Percentiles rank a stretch among this genome's conserved stretches.
Evolutionary conservation across 2,329 filamentous ascomycete genomes (phyloP).

Genomic region (Trichoderma guizhouense): DNA sequence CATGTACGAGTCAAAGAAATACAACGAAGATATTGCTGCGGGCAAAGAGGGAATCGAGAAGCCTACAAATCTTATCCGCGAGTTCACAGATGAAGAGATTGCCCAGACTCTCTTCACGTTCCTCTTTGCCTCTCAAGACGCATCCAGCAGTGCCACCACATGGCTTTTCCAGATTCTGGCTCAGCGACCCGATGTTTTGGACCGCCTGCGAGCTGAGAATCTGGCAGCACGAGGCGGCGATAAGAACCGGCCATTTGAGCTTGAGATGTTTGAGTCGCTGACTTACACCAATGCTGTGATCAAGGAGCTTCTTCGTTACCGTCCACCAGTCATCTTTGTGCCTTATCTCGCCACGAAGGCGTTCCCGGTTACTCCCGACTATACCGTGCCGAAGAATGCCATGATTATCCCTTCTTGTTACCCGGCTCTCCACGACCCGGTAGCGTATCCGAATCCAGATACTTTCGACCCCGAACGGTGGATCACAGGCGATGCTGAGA

Average conservation of each 20-base stretch:
- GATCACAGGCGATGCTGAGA: slow-evolving; percentile 10
- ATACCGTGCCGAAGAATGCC: slow-evolving; percentile 9
- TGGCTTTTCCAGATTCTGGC: slow-evolving; percentile 13
- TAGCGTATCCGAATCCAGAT: neutral
- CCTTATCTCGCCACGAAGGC: slow-evolving; percentile 1
- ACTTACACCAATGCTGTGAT: slow-evolving; percentile 6
- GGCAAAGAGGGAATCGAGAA: neutral
- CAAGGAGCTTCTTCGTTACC: slow-evolving; percentile 5
- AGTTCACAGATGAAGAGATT: slow-evolving; percentile 6
- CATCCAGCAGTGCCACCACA: slow-evolving; percentile 5
- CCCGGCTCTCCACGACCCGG: slow-evolving; percentile 6
- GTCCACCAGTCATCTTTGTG: slow-evolving; percentile 8
- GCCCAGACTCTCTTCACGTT: slow-evolving; percentile 8
- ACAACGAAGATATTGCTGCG: neutral
- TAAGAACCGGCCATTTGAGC: neutral
- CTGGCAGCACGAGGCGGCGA: neutral
- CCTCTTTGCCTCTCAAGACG: slow-evolving; percentile 12
- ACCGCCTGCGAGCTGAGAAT: slow-evolving; percentile 2
- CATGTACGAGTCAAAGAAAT: neutral
- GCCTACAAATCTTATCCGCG: slow-evolving; percentile 9
- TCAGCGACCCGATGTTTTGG: slow-evolving; percentile 5
- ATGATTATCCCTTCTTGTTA: slow-evolving; percentile 5
- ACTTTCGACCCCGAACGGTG: neutral
- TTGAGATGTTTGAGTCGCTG: slow-evolving; percentile 3
- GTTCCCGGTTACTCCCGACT: slow-evolving; percentile 3